A percentile compares a stretch with the other conserved stretches of the same genome.
phyloP scores from a whole-genome alignment of 495 filamentous ascomycete genomes.

The Penicillium psychrofluorescens region DNA sequence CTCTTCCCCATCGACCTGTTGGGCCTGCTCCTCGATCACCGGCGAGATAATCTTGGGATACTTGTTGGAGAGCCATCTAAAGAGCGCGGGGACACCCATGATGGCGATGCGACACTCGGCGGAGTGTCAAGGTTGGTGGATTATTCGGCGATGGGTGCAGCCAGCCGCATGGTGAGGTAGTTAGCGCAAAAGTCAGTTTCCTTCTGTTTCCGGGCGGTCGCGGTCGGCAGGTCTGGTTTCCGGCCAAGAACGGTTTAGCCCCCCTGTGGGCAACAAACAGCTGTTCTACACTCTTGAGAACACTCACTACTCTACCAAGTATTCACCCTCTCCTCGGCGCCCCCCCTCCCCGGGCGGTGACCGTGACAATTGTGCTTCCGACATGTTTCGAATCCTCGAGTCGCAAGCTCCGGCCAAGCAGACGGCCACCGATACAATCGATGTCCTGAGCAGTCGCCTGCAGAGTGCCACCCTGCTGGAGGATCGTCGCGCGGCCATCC shows the following conservation, averaged over 20 bases:
- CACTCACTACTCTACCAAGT: too few relatives aligned
- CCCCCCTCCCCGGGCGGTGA: conserved; percentile 30
- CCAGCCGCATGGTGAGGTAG: not conserved
- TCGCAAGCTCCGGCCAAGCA: conserved; percentile 89
- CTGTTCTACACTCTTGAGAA: conserved; percentile 12
- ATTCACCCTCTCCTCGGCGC: conserved; percentile 19
- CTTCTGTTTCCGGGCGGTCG: not conserved
- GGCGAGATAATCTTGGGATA: conserved; percentile 93
- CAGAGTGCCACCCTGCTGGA: conserved; percentile 84
- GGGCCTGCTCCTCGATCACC: conserved; percentile 78
- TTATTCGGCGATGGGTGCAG: conserved; percentile 1
- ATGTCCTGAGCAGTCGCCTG: conserved; percentile 76
- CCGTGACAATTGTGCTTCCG: conserved; percentile 37
- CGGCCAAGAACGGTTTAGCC: conserved; percentile 12
- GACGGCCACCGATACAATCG: conserved; percentile 89
- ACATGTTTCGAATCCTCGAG: conserved; percentile 82
- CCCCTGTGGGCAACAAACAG: conserved; percentile 10
- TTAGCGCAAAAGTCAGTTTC: too few relatives aligned
- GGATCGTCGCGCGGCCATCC: conserved; percentile 86
- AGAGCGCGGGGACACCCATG: conserved; percentile 94
- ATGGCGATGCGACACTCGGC: conserved; percentile 24
- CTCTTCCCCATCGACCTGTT: conserved; percentile 68
- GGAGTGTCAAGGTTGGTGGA: conserved; percentile 1
- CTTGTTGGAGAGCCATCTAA: conserved; percentile 89
- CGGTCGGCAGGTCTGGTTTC: conserved; percentile 16